A percentile compares a stretch with the other conserved stretches of the same genome.
Evolutionary conservation across 106 monocot genomes (phyloP).

Genomic region (Alisma plantagoaquatica): DNA sequence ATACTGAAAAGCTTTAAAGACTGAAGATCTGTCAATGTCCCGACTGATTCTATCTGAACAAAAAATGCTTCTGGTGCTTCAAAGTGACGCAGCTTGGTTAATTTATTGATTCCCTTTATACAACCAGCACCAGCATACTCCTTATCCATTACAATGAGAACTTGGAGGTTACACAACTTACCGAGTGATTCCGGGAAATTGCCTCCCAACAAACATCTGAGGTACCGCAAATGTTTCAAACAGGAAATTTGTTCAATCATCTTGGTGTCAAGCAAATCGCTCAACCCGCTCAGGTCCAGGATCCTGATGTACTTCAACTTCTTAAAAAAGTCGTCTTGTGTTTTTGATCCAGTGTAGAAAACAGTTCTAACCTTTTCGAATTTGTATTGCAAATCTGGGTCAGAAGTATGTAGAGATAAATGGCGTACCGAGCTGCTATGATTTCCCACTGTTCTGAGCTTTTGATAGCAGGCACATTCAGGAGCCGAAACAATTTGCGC

Average conservation of each 20-base stretch:
- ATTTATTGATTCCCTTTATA: not conserved
- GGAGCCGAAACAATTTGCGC: conserved; percentile 1
- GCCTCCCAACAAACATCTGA: conserved; percentile 1
- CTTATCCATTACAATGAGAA: conserved; percentile 5
- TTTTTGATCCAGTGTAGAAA: not conserved
- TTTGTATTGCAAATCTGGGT: not conserved
- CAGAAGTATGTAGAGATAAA: not conserved
- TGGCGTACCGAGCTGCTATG: not conserved
- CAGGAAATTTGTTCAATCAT: conserved; percentile 11
- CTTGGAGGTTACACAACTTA: conserved; percentile 22
- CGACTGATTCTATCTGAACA: conserved; percentile 10
- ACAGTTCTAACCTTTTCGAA: conserved; percentile 4
- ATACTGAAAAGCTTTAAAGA: conserved; percentile 21
- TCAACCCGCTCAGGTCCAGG: conserved; percentile 15
- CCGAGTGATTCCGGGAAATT: conserved; percentile 12
- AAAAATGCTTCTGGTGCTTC: conserved; percentile 5
- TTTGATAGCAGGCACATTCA: not conserved
- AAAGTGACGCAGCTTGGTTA: conserved; percentile 15
- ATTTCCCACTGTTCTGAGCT: too few species aligned
- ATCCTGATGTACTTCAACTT: conserved; percentile 21
- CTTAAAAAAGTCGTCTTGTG: conserved; percentile 1
- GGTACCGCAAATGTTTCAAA: conserved; percentile 20
- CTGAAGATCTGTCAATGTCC: conserved; percentile 27
- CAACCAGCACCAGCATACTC: conserved; percentile 1
- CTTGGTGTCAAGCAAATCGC: conserved; percentile 11